phyloP scores from a whole-genome alignment of 768 basidiomycete genomes.

The Amanita exitialis region DNA sequence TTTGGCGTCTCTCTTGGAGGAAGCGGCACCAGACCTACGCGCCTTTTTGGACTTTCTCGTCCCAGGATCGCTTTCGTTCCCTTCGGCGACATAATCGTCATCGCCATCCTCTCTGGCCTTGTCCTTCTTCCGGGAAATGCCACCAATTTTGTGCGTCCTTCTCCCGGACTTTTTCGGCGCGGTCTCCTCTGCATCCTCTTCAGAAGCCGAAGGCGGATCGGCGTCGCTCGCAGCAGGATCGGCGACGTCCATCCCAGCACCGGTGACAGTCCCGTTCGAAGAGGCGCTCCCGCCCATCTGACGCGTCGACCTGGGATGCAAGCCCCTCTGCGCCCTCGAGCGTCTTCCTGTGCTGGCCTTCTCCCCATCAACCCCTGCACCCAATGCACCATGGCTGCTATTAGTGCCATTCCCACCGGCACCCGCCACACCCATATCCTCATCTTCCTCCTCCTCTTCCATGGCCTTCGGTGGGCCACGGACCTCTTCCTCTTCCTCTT shows the following conservation, averaged over 20 bases:
- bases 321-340: background rate
- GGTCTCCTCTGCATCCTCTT: constrained; percentile 1
- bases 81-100: constrained; percentile 8
- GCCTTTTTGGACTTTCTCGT: constrained; percentile 10
- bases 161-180: background rate
- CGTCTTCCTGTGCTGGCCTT: background rate
- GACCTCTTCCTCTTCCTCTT: constrained; percentile 13
- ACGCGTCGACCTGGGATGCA: constrained; percentile 1
- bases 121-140: background rate
- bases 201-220: background rate
- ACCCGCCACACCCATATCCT: constrained; percentile 5
- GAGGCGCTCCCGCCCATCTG: constrained; percentile 1
- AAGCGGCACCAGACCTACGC: constrained; percentile 8
- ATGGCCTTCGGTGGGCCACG: constrained; percentile 7
- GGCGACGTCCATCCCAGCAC: background rate
- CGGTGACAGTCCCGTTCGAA: background rate
- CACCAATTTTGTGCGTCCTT: background rate
- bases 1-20: constrained; percentile 23
- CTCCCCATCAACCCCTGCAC: background rate
- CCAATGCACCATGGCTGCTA: background rate
- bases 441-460: constrained; percentile 9
- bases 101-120: constrained; percentile 9
- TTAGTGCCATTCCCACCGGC: background rate
- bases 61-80: constrained; percentile 16
- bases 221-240: background rate